Percentiles rank a stretch among this genome's conserved stretches.
These are phyloP conservation scores for Sapria himalayana DNA, from an alignment of 345 rosid genomes.

Conservation along the genomic window DNA sequence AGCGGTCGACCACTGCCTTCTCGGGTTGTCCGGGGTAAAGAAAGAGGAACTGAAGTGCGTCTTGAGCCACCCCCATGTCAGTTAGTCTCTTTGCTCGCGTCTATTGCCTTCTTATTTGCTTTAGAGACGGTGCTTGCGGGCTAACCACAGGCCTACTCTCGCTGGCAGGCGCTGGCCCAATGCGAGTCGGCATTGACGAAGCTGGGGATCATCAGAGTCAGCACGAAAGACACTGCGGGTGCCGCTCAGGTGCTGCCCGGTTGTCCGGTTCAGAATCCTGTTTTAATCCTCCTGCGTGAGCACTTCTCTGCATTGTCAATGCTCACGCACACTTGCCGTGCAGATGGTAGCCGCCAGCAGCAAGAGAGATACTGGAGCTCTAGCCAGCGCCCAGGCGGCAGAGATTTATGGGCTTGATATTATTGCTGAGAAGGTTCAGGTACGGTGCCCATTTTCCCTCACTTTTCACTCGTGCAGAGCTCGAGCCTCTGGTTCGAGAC, in stretches of 20 bases:
- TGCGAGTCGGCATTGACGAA: constrained; percentile 44
- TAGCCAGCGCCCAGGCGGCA: constrained; percentile 89
- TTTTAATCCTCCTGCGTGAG: constrained; percentile 1
- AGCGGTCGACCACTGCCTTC: constrained; percentile 65
- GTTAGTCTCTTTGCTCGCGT: constrained; percentile 4
- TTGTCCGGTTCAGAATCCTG: constrained; percentile 2
- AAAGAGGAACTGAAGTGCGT: constrained; percentile 53
- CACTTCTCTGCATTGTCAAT: not conserved
- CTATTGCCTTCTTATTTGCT: constrained; percentile 1
- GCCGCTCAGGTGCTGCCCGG: constrained; percentile 54
- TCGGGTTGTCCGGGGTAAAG: constrained; percentile 51
- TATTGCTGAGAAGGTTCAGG: constrained; percentile 66
- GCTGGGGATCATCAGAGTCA: constrained; percentile 36
- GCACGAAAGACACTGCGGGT: constrained; percentile 55
- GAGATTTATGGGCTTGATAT: constrained; percentile 63
- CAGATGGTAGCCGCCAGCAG: constrained; percentile 46
- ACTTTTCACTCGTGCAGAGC: not conserved
- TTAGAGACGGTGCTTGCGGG: no score
- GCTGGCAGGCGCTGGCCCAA: constrained; percentile 56
- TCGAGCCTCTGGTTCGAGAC: not conserved
- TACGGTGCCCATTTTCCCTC: constrained; percentile 6
- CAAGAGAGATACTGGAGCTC: constrained; percentile 40
- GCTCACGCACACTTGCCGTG: constrained; percentile 5
- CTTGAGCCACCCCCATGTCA: constrained; percentile 84
- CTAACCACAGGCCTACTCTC: not conserved